Evolutionary conservation across 164 flowering plant species (phyloP).

Genomic region (Piper betle): DNA sequence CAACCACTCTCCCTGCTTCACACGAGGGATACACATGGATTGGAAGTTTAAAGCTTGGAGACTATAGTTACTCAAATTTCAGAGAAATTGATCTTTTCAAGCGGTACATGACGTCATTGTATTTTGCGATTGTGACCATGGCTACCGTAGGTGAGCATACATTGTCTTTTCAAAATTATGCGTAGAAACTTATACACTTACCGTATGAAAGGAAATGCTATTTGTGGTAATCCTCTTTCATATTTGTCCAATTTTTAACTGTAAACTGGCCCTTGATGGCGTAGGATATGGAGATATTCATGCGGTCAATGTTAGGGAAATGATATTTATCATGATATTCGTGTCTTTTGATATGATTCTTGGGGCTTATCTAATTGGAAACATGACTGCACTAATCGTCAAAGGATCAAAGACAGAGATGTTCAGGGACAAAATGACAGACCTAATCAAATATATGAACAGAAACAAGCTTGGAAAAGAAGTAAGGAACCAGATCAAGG

Average conservation of each 20-base stretch:
- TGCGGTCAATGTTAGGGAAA: constrained; percentile 70
- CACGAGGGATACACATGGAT: constrained; percentile 93
- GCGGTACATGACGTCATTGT: constrained; percentile 55
- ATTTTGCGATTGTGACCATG: constrained; percentile 81
- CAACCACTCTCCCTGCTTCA: constrained; percentile 52
- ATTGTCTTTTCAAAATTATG: too few relatives aligned
- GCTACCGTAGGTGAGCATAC: constrained; percentile 65
- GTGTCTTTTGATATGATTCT: constrained; percentile 80
- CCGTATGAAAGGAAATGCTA: neutral
- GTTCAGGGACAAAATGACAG: constrained; percentile 75
- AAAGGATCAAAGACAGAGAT: constrained; percentile 77
- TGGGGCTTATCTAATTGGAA: constrained; percentile 77
- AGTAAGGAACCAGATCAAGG: constrained; percentile 48
- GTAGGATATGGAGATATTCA: constrained; percentile 85
- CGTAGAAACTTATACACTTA: too few relatives aligned
- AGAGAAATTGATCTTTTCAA: constrained; percentile 57
- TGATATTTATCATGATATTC: constrained; percentile 74
- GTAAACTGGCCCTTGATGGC: neutral
- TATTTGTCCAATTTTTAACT: neutral
- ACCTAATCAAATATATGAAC: constrained; percentile 55
- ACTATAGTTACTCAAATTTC: constrained; percentile 44
- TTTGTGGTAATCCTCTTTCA: neutral
- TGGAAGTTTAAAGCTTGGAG: constrained; percentile 71
- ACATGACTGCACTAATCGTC: constrained; percentile 78
- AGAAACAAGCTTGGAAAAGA: constrained; percentile 47